Evolutionary conservation across 2,329 filamentous ascomycete genomes (phyloP).

Genomic region (Sporothrix curviconia): DNA sequence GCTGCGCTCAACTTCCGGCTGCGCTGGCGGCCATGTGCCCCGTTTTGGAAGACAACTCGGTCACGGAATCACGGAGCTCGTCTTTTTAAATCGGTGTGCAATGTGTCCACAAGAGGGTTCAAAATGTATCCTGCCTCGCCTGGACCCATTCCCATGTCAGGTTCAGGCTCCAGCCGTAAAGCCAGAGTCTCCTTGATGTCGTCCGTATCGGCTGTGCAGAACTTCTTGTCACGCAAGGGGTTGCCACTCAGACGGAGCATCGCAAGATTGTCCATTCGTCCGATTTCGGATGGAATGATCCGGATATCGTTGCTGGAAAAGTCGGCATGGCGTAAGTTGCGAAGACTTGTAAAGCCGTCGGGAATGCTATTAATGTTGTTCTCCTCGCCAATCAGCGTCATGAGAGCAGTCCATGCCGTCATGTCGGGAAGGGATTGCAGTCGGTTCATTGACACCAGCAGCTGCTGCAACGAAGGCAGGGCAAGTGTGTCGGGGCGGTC

Average conservation of each 20-base stretch:
- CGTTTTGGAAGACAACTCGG: constrained; percentile 5
- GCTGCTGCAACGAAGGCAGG: constrained; percentile 64
- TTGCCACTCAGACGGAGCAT: constrained; percentile 81
- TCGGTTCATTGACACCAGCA: constrained; percentile 77
- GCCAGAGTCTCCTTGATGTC: constrained; percentile 71
- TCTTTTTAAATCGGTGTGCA: constrained; percentile 3
- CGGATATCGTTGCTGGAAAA: constrained; percentile 81
- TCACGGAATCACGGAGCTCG: constrained; percentile 17
- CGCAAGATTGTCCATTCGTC: constrained; percentile 69
- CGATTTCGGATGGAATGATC: constrained; percentile 67
- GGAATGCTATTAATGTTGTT: constrained; percentile 76
- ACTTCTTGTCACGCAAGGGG: constrained; percentile 81
- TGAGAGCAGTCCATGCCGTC: constrained; percentile 63
- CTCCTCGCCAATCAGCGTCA: constrained; percentile 70
- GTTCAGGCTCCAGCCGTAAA: constrained; percentile 53
- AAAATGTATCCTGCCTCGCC: not conserved
- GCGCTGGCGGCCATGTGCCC: constrained; percentile 1
- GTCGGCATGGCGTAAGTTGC: constrained; percentile 67
- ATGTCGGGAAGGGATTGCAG: constrained; percentile 67
- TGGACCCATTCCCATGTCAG: constrained; percentile 11
- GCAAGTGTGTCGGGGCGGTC: constrained; percentile 39
- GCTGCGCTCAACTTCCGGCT: constrained; percentile 12
- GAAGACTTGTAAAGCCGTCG: constrained; percentile 61
- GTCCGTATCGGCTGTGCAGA: constrained; percentile 70
- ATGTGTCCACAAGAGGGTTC: not conserved